Percentiles rank a stretch among this genome's conserved stretches.
These are phyloP conservation scores for Podospora bellae-mahoneyi DNA, from an alignment of 495 filamentous ascomycete species.

Conservation along the genomic window DNA sequence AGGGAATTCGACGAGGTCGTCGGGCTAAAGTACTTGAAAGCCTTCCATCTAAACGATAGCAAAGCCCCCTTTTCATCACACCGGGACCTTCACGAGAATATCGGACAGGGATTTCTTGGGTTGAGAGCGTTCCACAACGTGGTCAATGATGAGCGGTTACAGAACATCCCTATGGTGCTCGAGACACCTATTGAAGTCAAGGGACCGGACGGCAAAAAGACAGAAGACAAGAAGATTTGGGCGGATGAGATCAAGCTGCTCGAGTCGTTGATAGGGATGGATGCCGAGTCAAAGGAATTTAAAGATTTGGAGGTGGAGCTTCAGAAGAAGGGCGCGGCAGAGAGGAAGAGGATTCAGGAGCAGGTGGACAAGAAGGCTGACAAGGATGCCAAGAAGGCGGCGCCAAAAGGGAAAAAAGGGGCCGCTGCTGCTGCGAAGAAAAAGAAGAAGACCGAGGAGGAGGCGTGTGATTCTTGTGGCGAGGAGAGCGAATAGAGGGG, in stretches of 20 bases:
- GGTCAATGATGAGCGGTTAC: constrained; percentile 75
- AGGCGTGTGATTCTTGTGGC: constrained; percentile 23
- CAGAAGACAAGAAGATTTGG: constrained; percentile 75
- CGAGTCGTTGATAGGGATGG: constrained; percentile 81
- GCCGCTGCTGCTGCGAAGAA: constrained; percentile 30
- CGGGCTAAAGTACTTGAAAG: constrained; percentile 73
- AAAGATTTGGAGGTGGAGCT: constrained; percentile 54
- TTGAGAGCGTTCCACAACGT: constrained; percentile 86
- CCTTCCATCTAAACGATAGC: constrained; percentile 89
- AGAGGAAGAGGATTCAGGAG: constrained; percentile 70
- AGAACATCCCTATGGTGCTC: constrained; percentile 82
- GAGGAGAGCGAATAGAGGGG: constrained; percentile 29
- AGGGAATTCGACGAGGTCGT: constrained; percentile 74
- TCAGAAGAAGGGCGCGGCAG: constrained; percentile 58
- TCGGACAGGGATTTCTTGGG: constrained; percentile 88
- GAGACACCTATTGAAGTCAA: constrained; percentile 86
- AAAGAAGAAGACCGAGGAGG: constrained; percentile 36
- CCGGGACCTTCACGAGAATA: constrained; percentile 88
- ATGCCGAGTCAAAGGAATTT: constrained; percentile 69
- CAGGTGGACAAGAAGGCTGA: constrained; percentile 61
- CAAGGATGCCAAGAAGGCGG: constrained; percentile 53
- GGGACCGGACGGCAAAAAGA: constrained; percentile 50
- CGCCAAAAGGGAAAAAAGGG: constrained; percentile 24
- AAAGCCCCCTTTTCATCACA: constrained; percentile 78
- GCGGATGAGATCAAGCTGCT: constrained; percentile 84